phyloP scores from a whole-genome alignment of 140 eudicot species.

The Erigeron philadelphicus region DNA sequence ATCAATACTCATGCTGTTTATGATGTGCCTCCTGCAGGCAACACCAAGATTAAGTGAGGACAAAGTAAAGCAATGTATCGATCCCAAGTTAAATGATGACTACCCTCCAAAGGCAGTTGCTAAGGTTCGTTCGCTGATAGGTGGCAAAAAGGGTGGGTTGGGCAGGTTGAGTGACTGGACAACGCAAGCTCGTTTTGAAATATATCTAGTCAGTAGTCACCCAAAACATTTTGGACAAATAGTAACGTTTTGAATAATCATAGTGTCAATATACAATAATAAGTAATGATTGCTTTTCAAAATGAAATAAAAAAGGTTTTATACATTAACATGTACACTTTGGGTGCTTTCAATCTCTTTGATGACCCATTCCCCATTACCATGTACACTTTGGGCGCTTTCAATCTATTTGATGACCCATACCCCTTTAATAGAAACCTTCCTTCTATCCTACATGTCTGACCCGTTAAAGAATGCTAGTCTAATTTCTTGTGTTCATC shows the following conservation, averaged over 20 bases:
- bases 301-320: too few relatives aligned
- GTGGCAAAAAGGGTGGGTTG: neutral
- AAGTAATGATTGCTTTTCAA: too few relatives aligned
- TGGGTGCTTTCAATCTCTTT: too few relatives aligned
- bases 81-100: conserved; percentile 60
- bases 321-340: too few relatives aligned
- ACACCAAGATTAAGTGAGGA: conserved; percentile 77
- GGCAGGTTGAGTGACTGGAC: neutral
- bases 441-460: neutral
- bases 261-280: too few relatives aligned
- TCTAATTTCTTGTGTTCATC: conserved; percentile 16
- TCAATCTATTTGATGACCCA: too few relatives aligned
- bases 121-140: conserved; percentile 35
- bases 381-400: too few relatives aligned
- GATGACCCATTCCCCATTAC: too few relatives aligned
- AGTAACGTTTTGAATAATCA: too few relatives aligned
- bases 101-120: conserved; percentile 73
- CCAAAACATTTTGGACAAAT: neutral
- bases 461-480: neutral
- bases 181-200: neutral
- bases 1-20: conserved; percentile 4
- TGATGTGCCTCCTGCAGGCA: conserved; percentile 39
- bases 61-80: conserved; percentile 77
- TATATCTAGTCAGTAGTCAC: neutral
- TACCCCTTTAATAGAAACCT: neutral